A percentile compares a stretch with the other conserved stretches of the same genome.
Evolutionary conservation across 2,329 filamentous ascomycete genomes (phyloP).

Genomic region (Ophiocordyceps camponoti-floridani): DNA sequence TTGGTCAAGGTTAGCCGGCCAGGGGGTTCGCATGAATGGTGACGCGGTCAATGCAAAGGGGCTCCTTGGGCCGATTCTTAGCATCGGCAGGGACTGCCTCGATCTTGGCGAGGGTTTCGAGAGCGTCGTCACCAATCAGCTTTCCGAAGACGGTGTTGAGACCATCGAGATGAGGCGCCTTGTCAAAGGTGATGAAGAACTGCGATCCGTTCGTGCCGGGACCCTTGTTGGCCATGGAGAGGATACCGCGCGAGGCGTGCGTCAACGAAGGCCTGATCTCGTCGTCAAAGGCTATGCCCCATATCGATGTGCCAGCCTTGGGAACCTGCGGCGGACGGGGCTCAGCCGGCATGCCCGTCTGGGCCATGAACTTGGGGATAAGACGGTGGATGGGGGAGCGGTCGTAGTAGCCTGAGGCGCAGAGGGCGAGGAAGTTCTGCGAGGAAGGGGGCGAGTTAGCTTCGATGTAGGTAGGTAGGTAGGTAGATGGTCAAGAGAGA

Average conservation of each 20-base stretch:
- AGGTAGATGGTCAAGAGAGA: neutral
- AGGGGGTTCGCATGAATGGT: slow-evolving; percentile 68
- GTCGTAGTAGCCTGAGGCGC: slow-evolving; percentile 63
- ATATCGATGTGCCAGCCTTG: slow-evolving; percentile 57
- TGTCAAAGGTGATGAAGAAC: slow-evolving; percentile 66
- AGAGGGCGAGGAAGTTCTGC: slow-evolving; percentile 76
- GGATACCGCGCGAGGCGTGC: slow-evolving; percentile 49
- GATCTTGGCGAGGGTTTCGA: slow-evolving; percentile 50
- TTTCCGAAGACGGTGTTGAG: slow-evolving; percentile 74
- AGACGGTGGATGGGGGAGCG: slow-evolving; percentile 61
- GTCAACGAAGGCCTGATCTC: slow-evolving; percentile 56
- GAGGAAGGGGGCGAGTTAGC: neutral
- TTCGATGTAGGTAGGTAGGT: neutral
- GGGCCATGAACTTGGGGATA: slow-evolving; percentile 67
- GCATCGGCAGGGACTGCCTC: slow-evolving; percentile 59
- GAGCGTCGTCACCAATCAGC: slow-evolving; percentile 45
- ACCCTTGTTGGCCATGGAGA: slow-evolving; percentile 68
- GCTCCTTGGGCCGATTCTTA: slow-evolving; percentile 56
- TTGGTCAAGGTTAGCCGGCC: slow-evolving; percentile 30
- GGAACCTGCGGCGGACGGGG: slow-evolving; percentile 34
- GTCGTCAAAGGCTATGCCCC: slow-evolving; percentile 57
- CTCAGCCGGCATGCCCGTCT: slow-evolving; percentile 48
- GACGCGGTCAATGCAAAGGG: slow-evolving; percentile 47
- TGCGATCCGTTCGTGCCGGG: slow-evolving; percentile 59
- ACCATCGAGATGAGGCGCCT: slow-evolving; percentile 65